Conservation (phyloP, 176 grass and related monocot genomes). For the Phyllostachys edulis region DNA sequence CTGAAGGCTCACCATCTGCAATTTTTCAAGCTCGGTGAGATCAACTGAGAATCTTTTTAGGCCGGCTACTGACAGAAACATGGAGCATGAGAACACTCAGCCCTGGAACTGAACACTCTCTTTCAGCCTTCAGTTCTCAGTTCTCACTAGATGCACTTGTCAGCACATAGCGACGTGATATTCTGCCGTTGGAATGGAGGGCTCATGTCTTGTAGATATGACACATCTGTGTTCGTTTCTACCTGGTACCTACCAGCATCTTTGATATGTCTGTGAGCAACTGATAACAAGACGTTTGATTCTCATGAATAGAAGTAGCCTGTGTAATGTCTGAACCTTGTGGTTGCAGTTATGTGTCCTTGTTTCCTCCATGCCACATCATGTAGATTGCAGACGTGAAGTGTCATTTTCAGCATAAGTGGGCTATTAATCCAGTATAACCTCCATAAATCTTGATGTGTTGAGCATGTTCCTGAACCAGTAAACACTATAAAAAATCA, state of each 20-base stretch:
- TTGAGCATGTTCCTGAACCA: not conserved
- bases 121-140: not conserved
- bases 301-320: not conserved
- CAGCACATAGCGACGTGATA: not conserved
- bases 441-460: not conserved
- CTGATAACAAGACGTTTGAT: not conserved
- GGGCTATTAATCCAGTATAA: not conserved
- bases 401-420: conserved; percentile 6
- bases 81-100: not conserved
- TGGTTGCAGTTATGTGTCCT: not conserved
- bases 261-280: not conserved
- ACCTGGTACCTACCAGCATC: conserved; percentile 15
- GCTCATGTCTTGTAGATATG: conserved; percentile 5
- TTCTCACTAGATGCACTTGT: not conserved
- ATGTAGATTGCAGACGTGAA: not conserved
- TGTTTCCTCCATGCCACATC: conserved; percentile 11
- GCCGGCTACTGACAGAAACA: not conserved
- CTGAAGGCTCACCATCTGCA: not conserved
- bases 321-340: not conserved
- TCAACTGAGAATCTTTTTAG: not conserved
- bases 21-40: not conserved
- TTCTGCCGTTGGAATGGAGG: not conserved
- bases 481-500: not conserved
- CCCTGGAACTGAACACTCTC: not conserved
- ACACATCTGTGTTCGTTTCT: not conserved